Conservation (phyloP, 805 yeast species). For the Yarrowia deformans region DNA sequence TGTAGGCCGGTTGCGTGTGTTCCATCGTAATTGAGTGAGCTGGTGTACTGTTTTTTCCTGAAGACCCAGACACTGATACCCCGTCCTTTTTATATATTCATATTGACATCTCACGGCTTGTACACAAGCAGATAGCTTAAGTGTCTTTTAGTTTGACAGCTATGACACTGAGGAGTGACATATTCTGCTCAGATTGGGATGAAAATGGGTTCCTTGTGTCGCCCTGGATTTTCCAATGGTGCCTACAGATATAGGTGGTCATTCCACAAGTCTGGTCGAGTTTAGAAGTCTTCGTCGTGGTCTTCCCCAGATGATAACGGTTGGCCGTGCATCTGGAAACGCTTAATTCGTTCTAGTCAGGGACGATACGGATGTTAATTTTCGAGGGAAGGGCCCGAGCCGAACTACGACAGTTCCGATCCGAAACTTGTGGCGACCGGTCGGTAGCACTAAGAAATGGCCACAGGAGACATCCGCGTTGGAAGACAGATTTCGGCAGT, state of each 20-base stretch:
- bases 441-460: neutral
- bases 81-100: conserved; percentile 1
- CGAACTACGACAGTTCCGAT: neutral
- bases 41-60: neutral
- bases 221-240: neutral
- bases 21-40: neutral
- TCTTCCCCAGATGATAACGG: conserved; percentile 9
- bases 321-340: conserved; percentile 5
- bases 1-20: neutral
- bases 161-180: too few species aligned
- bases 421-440: neutral
- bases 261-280: neutral
- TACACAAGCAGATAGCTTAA: neutral
- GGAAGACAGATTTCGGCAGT: too few species aligned
- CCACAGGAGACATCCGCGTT: too few species aligned
- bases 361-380: neutral
- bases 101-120: neutral
- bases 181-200: too few species aligned
- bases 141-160: neutral
- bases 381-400: conserved; percentile 21
- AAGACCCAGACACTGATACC: too few species aligned
- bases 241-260: too few species aligned
- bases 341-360: neutral
- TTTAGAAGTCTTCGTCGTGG: too few species aligned
- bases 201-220: neutral